A percentile compares a stretch with the other conserved stretches of the same genome.
phyloP scores from a whole-genome alignment of 2,329 filamentous ascomycete genomes.

The Neopestalotiopsis sp. region DNA sequence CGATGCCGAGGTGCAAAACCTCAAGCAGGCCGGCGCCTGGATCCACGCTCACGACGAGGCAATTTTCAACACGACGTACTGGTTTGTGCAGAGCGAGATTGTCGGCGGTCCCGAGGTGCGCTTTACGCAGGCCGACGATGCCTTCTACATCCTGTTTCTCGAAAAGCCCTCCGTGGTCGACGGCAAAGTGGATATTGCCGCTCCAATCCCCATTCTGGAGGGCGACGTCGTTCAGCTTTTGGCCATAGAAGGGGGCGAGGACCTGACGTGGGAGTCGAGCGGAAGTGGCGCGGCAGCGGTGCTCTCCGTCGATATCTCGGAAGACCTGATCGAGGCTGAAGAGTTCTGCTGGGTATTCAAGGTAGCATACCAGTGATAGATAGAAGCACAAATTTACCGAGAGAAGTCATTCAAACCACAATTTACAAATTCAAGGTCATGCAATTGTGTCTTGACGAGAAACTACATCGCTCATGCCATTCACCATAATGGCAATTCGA shows the following conservation, averaged over 20 bases:
- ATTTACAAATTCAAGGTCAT: too few species aligned
- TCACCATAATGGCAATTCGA: too few species aligned
- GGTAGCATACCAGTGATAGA: not conserved
- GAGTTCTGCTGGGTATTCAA: slow-evolving; percentile 21
- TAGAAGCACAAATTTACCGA: not conserved
- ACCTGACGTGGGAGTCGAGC: slow-evolving; percentile 8
- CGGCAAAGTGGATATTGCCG: slow-evolving; percentile 42
- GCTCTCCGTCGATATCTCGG: not conserved
- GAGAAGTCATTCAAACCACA: not conserved
- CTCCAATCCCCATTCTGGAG: slow-evolving; percentile 47
- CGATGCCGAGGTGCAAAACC: slow-evolving; percentile 48
- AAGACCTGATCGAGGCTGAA: slow-evolving; percentile 10
- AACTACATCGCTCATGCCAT: too few species aligned
- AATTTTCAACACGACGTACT: slow-evolving; percentile 61
- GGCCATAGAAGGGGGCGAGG: slow-evolving; percentile 15
- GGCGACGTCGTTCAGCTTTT: slow-evolving; percentile 39
- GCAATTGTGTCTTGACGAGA: too few species aligned
- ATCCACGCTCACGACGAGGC: slow-evolving; percentile 56
- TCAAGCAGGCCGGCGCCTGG: slow-evolving; percentile 56
- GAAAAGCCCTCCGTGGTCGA: slow-evolving; percentile 39
- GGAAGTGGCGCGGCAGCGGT: not conserved
- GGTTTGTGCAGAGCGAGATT: slow-evolving; percentile 53
- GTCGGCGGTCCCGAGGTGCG: slow-evolving; percentile 40
- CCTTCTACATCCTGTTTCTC: slow-evolving; percentile 54
- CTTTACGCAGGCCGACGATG: slow-evolving; percentile 55